A percentile compares a stretch with the other conserved stretches of the same genome.
phyloP scores from a whole-genome alignment of 139 green algal genomes.

The Chlamydomonas sp. region DNA sequence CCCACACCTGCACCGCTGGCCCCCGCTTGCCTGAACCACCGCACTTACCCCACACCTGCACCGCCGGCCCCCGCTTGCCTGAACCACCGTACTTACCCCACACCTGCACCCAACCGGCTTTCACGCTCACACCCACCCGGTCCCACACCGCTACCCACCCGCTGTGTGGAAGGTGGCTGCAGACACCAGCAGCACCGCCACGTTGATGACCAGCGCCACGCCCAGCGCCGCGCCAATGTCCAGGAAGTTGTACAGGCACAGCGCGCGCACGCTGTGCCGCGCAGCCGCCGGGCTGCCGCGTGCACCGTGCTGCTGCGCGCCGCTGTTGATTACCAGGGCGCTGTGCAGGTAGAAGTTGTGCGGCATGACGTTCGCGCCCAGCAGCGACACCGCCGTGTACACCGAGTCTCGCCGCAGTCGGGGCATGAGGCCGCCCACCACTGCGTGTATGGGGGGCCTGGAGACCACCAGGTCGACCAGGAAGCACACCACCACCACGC shows the following conservation, averaged over 20 bases:
- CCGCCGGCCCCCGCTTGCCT: too few relatives aligned
- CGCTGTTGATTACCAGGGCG: conserved; percentile 55
- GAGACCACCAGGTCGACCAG: conserved; percentile 64
- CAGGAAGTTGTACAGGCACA: conserved; percentile 66
- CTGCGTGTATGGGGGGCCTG: conserved; percentile 39
- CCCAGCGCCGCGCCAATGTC: conserved; percentile 67
- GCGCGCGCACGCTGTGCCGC: neutral
- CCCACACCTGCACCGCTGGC: too few relatives aligned
- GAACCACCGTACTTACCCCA: neutral
- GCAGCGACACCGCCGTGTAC: conserved; percentile 68
- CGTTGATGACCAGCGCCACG: conserved; percentile 67
- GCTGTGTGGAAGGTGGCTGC: conserved; percentile 66
- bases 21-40: too few relatives aligned
- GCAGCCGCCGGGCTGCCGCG: neutral
- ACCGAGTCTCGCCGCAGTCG: conserved; percentile 50
- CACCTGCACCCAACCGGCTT: neutral
- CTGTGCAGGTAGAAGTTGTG: conserved; percentile 74
- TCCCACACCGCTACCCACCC: conserved; percentile 18
- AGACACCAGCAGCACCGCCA: conserved; percentile 68
- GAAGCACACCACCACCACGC: conserved; percentile 66
- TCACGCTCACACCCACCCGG: neutral
- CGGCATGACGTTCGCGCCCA: conserved; percentile 75
- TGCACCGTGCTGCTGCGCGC: neutral
- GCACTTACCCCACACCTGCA: too few relatives aligned
- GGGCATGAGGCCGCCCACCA: conserved; percentile 56